phyloP scores from a whole-genome alignment of 2,329 filamentous ascomycete genomes.

The Albifimbria verrucaria region DNA sequence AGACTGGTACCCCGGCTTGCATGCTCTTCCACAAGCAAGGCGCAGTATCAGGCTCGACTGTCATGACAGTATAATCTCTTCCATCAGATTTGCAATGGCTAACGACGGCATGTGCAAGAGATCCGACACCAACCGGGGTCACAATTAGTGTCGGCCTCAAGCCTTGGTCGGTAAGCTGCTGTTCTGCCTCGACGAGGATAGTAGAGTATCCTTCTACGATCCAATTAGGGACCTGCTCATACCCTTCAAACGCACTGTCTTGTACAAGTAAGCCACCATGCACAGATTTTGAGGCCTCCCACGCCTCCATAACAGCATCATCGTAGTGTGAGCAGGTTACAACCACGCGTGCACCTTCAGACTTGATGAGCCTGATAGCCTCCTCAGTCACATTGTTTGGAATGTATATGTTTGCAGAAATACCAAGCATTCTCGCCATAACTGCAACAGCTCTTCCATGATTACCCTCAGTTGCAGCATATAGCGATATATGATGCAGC shows the following conservation, averaged over 20 bases:
- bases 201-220: constrained; percentile 77
- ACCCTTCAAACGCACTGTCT: constrained; percentile 66
- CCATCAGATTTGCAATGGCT: constrained; percentile 56
- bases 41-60: constrained; percentile 68
- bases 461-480: constrained; percentile 72
- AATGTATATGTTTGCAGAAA: constrained; percentile 60
- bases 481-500: constrained; percentile 37
- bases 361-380: constrained; percentile 52
- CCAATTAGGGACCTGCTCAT: constrained; percentile 52
- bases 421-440: constrained; percentile 59
- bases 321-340: constrained; percentile 62
- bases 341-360: constrained; percentile 60
- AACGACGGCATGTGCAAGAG: constrained; percentile 66
- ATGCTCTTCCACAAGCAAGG: constrained; percentile 56
- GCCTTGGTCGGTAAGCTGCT: constrained; percentile 44
- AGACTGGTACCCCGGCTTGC: constrained; percentile 39
- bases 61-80: constrained; percentile 42
- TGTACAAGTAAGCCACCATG: constrained; percentile 56
- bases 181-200: constrained; percentile 66
- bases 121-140: constrained; percentile 69
- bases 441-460: constrained; percentile 70
- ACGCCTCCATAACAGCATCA: constrained; percentile 50
- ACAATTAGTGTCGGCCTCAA: constrained; percentile 53
- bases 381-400: constrained; percentile 52
- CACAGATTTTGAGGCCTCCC: constrained; percentile 32